Percentiles rank a stretch among this genome's conserved stretches.
These are phyloP conservation scores for Macrocystidia cucumis DNA, from an alignment of 1,284 basidiomycete genomes.

Conservation along the genomic window DNA sequence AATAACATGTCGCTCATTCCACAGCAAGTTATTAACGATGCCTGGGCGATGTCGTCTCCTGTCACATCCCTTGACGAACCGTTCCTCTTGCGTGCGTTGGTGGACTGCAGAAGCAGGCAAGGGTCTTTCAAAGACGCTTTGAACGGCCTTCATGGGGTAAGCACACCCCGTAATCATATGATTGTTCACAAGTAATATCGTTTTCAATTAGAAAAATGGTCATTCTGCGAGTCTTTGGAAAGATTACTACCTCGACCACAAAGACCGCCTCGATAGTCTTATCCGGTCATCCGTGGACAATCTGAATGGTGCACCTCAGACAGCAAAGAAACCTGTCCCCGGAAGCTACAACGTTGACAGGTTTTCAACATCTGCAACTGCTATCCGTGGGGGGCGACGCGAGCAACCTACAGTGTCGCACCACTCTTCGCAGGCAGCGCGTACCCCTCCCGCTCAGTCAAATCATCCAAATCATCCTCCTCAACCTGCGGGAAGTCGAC, in stretches of 20 bases:
- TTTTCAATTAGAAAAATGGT: slow-evolving; percentile 25
- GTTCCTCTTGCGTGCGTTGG: slow-evolving; percentile 37
- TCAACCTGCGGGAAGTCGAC: slow-evolving; percentile 18
- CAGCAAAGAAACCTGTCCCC: slow-evolving; percentile 40
- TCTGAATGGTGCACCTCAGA: slow-evolving; percentile 19
- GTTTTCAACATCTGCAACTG: slow-evolving; percentile 16
- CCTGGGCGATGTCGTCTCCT: slow-evolving; percentile 41
- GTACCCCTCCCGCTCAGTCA: slow-evolving; percentile 6
- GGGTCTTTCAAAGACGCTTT: slow-evolving; percentile 37
- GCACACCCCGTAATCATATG: slow-evolving; percentile 1
- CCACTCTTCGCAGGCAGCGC: slow-evolving; percentile 8
- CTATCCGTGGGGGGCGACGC: slow-evolving; percentile 16
- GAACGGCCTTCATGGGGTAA: slow-evolving; percentile 36
- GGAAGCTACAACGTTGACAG: slow-evolving; percentile 24
- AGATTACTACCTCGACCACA: slow-evolving; percentile 66
- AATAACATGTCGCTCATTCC: slow-evolving; percentile 26
- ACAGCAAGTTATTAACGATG: slow-evolving; percentile 45
- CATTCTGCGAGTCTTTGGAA: slow-evolving; percentile 54
- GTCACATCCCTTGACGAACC: slow-evolving; percentile 50
- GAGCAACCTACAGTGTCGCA: slow-evolving; percentile 16
- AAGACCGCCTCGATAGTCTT: slow-evolving; percentile 43
- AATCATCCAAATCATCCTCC: slow-evolving; percentile 15
- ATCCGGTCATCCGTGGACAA: slow-evolving; percentile 28
- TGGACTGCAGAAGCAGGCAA: slow-evolving; percentile 24
- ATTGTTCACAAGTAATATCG: slow-evolving; percentile 10